Percentiles rank a stretch among this genome's conserved stretches.
These are phyloP conservation scores for Termitomyces sp. DNA, from an alignment of 768 basidiomycete species.

Conservation along the genomic window DNA sequence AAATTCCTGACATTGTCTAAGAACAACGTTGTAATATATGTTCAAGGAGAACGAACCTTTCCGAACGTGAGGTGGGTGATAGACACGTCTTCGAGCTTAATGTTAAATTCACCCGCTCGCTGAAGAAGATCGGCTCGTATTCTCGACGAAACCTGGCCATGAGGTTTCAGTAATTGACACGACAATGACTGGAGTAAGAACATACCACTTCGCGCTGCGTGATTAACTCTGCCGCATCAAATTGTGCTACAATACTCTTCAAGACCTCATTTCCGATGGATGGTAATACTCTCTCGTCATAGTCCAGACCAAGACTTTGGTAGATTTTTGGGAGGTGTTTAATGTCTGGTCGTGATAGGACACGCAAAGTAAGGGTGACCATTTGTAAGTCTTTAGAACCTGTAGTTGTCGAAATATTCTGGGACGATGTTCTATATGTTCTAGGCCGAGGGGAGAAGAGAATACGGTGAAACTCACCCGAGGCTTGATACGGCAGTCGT, in stretches of 20 bases:
- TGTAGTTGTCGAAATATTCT: slow-evolving; percentile 99
- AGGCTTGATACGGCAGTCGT: slow-evolving; percentile 97
- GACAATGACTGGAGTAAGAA: slow-evolving; percentile 11
- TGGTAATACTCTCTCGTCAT: slow-evolving; percentile 96
- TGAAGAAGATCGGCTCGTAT: slow-evolving; percentile 91
- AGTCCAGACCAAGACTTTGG: slow-evolving; percentile 91
- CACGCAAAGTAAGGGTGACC: slow-evolving; percentile 95
- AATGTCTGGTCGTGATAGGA: slow-evolving; percentile 90
- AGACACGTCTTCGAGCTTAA: slow-evolving; percentile 94
- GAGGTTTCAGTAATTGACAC: background rate
- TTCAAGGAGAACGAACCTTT: slow-evolving; percentile 45
- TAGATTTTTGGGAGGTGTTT: slow-evolving; percentile 90
- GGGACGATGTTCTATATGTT: slow-evolving; percentile 2
- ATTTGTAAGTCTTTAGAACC: slow-evolving; percentile 99
- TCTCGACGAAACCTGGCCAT: slow-evolving; percentile 73
- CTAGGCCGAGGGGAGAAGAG: background rate
- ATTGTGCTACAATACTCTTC: slow-evolving; percentile 97
- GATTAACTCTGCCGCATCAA: slow-evolving; percentile 94
- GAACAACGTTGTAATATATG: background rate
- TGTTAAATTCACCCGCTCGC: slow-evolving; percentile 94
- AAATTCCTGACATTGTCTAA: slow-evolving; percentile 59
- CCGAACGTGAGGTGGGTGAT: slow-evolving; percentile 91
- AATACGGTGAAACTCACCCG: slow-evolving; percentile 48
- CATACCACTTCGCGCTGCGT: slow-evolving; percentile 96
- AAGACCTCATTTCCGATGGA: slow-evolving; percentile 98